Percentiles rank a stretch among this genome's conserved stretches.
phyloP scores from a whole-genome alignment of 2,329 filamentous ascomycete genomes.

The Hypoxylon sp. region DNA sequence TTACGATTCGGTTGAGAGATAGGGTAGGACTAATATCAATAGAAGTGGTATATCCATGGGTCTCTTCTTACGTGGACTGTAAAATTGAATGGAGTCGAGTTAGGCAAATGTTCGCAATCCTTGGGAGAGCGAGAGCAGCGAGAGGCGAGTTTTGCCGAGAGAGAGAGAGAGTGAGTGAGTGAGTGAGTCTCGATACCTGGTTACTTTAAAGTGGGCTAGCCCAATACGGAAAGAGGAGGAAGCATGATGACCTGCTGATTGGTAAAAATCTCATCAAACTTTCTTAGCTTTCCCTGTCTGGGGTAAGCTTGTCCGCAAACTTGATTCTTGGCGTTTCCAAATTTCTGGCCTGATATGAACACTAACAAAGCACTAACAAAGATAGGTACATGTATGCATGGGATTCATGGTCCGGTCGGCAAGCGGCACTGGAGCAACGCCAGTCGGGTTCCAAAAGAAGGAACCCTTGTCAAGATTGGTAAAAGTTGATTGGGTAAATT shows the following conservation, averaged over 20 bases:
- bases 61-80: constrained; percentile 17
- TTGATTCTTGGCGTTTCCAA: constrained; percentile 41
- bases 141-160: constrained; percentile 24
- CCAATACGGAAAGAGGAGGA: constrained; percentile 37
- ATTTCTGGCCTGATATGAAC: constrained; percentile 37
- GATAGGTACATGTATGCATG: constrained; percentile 10
- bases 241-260: constrained; percentile 27
- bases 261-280: constrained; percentile 16
- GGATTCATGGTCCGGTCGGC: constrained; percentile 24
- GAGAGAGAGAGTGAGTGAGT: too few species aligned
- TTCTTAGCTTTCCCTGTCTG: constrained; percentile 28
- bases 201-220: constrained; percentile 38
- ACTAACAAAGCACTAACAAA: constrained; percentile 17
- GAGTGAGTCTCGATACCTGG: constrained; percentile 4
- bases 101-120: constrained; percentile 18
- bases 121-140: neutral
- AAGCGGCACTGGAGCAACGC: constrained; percentile 45
- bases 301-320: constrained; percentile 31
- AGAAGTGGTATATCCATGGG: constrained; percentile 9
- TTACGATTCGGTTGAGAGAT: constrained; percentile 13
- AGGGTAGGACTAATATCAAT: constrained; percentile 19
- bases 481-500: constrained; percentile 37
- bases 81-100: constrained; percentile 8
- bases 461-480: constrained; percentile 29
- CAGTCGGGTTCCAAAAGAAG: constrained; percentile 33